Base-by-base conservation (phyloP, 345 rosid genomes). In the Eucalyptus polybractea region DNA sequence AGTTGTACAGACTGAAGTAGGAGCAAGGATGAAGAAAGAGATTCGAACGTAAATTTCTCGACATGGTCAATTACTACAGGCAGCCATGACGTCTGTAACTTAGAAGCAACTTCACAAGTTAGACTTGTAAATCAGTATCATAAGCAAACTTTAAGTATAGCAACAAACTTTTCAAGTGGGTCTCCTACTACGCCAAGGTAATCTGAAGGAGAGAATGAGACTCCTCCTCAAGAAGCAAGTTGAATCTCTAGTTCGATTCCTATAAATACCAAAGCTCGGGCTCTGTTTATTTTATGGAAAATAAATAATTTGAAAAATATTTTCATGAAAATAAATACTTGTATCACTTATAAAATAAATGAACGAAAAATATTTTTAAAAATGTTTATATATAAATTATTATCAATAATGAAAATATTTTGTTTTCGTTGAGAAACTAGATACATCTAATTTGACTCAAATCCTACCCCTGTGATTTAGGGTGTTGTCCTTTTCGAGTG, bases 261-360 rank as follows among this genome's bases (percentile, higher is more conserved):
- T 5, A 4, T 22, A 33, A 8, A 17, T 17, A 9, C 81, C 10
- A 16, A 15, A 65, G 19, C 0, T n/a, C 0, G 8, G 13, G 13
- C 21, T 56, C 0, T 56, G 27, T 56, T 56, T 56, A 0, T 56
- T 56, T 56, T 24, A 22, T 4, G 13, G 0, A 56, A 22, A 56
- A 56, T 22, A 24, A 56, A 24, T 24, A 9, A 56, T 22, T 24
- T 24, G 0, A 1, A 56, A 56, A 56, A 9, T 10, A 24, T 56
- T 22, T 24, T 56, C 6, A 1, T 2, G 3, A 54, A 54, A 54
- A 54, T 19, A 7, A 54, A 19, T 21, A 54, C 10, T 54, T 19
- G 10, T 54, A 21, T 21, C 0, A 0, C 58, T 54, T 54, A 54
- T 2, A 54, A 54, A 54, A 54, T 54, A 25, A 54, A 54, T 54